A percentile compares a stretch with the other conserved stretches of the same genome.
Conservation (phyloP, 495 filamentous ascomycete species). For the Talaromyces proteolyticus region DNA sequence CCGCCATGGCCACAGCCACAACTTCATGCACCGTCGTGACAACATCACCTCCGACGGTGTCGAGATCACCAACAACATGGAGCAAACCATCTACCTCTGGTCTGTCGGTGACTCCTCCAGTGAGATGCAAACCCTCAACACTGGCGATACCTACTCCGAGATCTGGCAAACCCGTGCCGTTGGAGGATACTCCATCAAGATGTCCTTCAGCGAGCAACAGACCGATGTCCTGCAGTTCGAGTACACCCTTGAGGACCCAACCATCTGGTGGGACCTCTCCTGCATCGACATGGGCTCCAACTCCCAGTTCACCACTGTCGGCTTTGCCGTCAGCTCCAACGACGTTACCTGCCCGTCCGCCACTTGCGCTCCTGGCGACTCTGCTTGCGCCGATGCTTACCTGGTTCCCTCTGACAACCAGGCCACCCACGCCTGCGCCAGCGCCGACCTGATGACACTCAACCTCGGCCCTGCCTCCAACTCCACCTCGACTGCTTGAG, state of each 20-base stretch:
- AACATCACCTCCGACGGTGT: slow-evolving; percentile 33
- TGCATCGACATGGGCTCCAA: slow-evolving; percentile 31
- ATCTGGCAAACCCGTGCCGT: slow-evolving; percentile 34
- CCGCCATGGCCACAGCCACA: slow-evolving; percentile 8
- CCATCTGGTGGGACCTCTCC: slow-evolving; percentile 41
- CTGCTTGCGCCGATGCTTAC: slow-evolving; percentile 34
- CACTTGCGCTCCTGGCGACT: slow-evolving; percentile 32
- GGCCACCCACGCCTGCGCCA: slow-evolving; percentile 40
- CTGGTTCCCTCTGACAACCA: slow-evolving; percentile 35
- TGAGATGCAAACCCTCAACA: slow-evolving; percentile 32
- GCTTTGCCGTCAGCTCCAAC: slow-evolving; percentile 32
- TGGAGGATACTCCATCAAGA: slow-evolving; percentile 42
- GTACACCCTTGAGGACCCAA: slow-evolving; percentile 32
- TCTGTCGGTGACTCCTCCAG: slow-evolving; percentile 29
- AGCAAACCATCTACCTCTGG: slow-evolving; percentile 34
- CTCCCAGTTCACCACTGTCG: slow-evolving; percentile 34
- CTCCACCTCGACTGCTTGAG: neutral
- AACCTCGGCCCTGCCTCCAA: slow-evolving; percentile 16
- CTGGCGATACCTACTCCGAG: slow-evolving; percentile 29
- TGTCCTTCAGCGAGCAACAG: slow-evolving; percentile 25
- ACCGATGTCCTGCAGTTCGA: slow-evolving; percentile 42
- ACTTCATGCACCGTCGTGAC: slow-evolving; percentile 19
- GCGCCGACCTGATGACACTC: slow-evolving; percentile 30
- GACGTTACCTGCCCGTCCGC: slow-evolving; percentile 26
- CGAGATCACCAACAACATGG: slow-evolving; percentile 34